Conservation (phyloP, 202 grass and related monocot genomes). For the Carex sylvatica region DNA sequence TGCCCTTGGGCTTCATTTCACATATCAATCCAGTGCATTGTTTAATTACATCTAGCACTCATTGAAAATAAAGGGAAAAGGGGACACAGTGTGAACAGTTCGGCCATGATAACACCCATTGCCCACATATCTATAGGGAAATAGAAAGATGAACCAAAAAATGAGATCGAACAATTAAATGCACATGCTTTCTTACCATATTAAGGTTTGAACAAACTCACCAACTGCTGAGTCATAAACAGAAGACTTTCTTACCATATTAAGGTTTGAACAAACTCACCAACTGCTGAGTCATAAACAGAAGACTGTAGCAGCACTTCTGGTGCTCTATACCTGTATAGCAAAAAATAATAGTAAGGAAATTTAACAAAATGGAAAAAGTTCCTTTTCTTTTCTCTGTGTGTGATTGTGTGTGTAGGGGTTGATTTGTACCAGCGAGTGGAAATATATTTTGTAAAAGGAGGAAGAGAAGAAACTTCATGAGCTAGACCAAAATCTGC, state of each 20-base stretch:
- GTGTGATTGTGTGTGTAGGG: not conserved
- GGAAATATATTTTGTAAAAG: constrained; percentile 98
- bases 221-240: constrained; percentile 91
- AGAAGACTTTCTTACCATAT: constrained; percentile 48
- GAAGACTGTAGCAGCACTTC: constrained; percentile 94
- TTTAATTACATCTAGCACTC: too few relatives aligned
- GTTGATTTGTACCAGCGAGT: constrained; percentile 62
- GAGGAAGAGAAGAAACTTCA: constrained; percentile 76
- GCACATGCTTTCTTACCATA: not conserved
- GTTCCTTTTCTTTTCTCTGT: not conserved
- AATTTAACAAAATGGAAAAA: constrained; percentile 3
- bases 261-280: constrained; percentile 38
- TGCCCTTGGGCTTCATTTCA: too few relatives aligned
- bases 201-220: constrained; percentile 33
- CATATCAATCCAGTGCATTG: too few relatives aligned
- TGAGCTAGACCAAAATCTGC: constrained; percentile 95
- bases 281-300: constrained; percentile 86
- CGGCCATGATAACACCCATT: constrained; percentile 99
- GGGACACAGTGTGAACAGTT: constrained; percentile 85
- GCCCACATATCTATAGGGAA: constrained; percentile 91
- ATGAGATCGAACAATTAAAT: constrained; percentile 29
- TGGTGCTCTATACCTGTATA: constrained; percentile 88
- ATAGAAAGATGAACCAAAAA: constrained; percentile 23
- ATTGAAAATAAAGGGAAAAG: too few relatives aligned
- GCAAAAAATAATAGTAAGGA: constrained; percentile 28